Percentiles rank a stretch among this genome's conserved stretches.
phyloP scores from a whole-genome alignment of 1,284 basidiomycete species.

The Vanrija sp. region DNA sequence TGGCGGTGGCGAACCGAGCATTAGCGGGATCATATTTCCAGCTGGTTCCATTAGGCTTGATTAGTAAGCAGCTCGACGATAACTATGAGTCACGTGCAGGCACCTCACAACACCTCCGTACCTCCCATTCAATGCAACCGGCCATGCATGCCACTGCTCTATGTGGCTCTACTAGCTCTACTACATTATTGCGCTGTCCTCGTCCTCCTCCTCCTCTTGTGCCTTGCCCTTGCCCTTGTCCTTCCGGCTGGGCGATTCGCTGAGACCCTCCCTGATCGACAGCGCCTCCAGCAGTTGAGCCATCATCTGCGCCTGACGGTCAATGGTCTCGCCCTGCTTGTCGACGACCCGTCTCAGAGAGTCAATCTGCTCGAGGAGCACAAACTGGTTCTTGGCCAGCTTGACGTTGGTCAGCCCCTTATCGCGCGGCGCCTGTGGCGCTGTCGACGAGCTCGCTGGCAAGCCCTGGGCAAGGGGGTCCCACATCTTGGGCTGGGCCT shows the following conservation, averaged over 20 bases:
- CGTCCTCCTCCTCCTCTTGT: background rate
- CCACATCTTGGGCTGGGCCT: background rate
- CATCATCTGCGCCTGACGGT: background rate
- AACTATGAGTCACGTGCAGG: background rate
- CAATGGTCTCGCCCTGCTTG: conserved; percentile 32
- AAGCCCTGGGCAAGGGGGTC: conserved; percentile 2
- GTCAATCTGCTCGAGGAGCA: conserved; percentile 45
- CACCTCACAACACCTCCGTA: background rate
- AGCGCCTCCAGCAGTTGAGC: conserved; percentile 4
- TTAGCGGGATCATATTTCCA: background rate
- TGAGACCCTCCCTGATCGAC: background rate
- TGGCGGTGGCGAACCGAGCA: background rate
- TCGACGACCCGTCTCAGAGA: conserved; percentile 40
- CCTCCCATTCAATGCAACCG: no score
- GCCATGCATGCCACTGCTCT: background rate
- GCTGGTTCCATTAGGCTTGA: background rate
- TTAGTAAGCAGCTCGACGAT: conserved; percentile 7
- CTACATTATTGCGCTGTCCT: background rate
- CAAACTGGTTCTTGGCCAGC: conserved; percentile 49
- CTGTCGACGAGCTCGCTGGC: background rate
- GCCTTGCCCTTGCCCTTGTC: conserved; percentile 8
- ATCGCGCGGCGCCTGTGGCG: conserved; percentile 3
- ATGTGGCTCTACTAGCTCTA: background rate
- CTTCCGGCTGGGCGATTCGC: background rate
- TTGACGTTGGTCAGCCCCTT: conserved; percentile 47